phyloP scores from a whole-genome alignment of 2,329 filamentous ascomycete species.

The Ascochyta viciae-villosae region DNA sequence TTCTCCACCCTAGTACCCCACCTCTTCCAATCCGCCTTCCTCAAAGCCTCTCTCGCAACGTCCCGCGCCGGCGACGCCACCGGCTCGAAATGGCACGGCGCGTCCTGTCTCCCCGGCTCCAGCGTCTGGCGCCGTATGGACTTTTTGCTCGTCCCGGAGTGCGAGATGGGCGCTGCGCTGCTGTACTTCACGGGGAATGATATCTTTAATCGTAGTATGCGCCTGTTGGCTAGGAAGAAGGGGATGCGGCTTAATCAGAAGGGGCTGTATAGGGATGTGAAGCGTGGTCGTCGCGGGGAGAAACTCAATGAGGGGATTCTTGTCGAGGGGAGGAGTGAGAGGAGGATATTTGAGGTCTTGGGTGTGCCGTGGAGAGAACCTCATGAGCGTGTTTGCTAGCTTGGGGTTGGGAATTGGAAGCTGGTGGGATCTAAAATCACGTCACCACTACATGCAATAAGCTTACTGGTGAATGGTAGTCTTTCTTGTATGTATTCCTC shows the following conservation, averaged over 20 bases:
- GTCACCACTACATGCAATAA: not conserved
- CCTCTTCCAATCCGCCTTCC: constrained; percentile 68
- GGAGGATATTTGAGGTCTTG: constrained; percentile 78
- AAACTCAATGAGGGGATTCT: constrained; percentile 73
- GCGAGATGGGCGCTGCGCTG: constrained; percentile 81
- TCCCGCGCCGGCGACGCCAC: constrained; percentile 54
- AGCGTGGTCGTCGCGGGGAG: constrained; percentile 63
- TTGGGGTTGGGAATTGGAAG: not conserved
- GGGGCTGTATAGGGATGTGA: constrained; percentile 76
- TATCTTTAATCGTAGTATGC: constrained; percentile 88
- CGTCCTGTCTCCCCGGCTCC: constrained; percentile 70
- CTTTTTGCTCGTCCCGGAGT: constrained; percentile 79
- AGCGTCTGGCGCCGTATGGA: constrained; percentile 80
- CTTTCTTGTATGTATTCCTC: too few relatives aligned
- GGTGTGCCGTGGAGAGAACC: constrained; percentile 81
- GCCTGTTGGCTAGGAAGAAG: constrained; percentile 79
- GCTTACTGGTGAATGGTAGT: not conserved
- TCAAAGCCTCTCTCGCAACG: constrained; percentile 73
- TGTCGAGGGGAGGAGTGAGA: constrained; percentile 78
- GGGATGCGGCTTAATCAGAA: constrained; percentile 85
- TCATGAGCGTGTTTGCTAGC: constrained; percentile 46
- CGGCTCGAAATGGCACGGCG: constrained; percentile 88
- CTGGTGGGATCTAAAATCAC: too few relatives aligned
- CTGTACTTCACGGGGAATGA: constrained; percentile 98
- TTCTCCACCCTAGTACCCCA: constrained; percentile 68